Evolutionary conservation across 805 yeast species (phyloP).

Genomic region (Barnettozyma sp.): DNA sequence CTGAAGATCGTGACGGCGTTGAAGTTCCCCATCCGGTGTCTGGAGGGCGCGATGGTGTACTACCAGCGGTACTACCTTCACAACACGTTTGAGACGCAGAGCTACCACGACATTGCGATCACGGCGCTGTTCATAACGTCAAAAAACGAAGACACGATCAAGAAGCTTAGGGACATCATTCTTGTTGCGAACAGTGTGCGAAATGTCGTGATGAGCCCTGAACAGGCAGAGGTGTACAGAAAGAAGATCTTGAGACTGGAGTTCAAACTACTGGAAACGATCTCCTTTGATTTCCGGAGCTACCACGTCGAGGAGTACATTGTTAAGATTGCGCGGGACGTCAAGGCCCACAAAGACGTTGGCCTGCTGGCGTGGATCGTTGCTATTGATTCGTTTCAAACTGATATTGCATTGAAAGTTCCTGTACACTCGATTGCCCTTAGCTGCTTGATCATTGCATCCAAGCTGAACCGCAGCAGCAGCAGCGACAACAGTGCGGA

Average conservation of each 20-base stretch:
- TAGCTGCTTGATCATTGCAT: slow-evolving; percentile 56
- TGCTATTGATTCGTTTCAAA: slow-evolving; percentile 62
- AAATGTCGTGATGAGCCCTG: slow-evolving; percentile 23
- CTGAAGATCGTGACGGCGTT: slow-evolving; percentile 45
- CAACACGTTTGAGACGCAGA: slow-evolving; percentile 48
- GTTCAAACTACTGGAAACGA: slow-evolving; percentile 64
- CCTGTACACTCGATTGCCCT: slow-evolving; percentile 76
- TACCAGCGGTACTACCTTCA: slow-evolving; percentile 67
- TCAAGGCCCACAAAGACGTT: slow-evolving; percentile 38
- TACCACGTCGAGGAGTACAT: slow-evolving; percentile 61
- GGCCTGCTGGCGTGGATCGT: slow-evolving; percentile 66
- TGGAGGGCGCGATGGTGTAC: slow-evolving; percentile 64
- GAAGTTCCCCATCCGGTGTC: slow-evolving; percentile 62
- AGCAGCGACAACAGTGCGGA: too few species aligned
- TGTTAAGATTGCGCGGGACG: slow-evolving; percentile 50
- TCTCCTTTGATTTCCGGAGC: slow-evolving; percentile 73
- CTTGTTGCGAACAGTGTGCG: slow-evolving; percentile 32
- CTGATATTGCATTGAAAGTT: slow-evolving; percentile 58
- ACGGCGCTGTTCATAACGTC: slow-evolving; percentile 1
- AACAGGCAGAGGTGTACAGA: slow-evolving; percentile 46
- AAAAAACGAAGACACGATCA: slow-evolving; percentile 80
- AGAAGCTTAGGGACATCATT: slow-evolving; percentile 60
- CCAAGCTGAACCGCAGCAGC: slow-evolving; percentile 36
- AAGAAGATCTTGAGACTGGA: slow-evolving; percentile 55
- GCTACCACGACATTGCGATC: slow-evolving; percentile 48